Percentiles rank a stretch among this genome's conserved stretches.
Conservation (phyloP, 768 basidiomycete species). For the Leccinum imitatum region DNA sequence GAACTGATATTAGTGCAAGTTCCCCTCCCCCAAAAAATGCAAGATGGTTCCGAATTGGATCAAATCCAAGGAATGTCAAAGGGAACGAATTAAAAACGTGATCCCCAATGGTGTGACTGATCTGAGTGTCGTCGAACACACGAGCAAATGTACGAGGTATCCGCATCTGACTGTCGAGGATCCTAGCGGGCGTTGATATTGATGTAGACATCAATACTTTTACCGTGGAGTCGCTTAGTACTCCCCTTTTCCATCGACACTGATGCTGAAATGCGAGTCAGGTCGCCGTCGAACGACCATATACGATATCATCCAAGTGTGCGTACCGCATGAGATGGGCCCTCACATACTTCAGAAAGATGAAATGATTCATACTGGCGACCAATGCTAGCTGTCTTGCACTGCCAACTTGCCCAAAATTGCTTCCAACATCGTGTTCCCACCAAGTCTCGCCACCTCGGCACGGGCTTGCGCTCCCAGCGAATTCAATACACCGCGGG, state of each 20-base stretch:
- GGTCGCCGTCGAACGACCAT: background rate
- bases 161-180: no score
- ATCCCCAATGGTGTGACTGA: no score
- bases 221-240: no score
- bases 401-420: conserved; percentile 54
- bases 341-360: background rate
- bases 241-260: background rate
- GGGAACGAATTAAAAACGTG: no score
- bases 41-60: no score
- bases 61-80: no score
- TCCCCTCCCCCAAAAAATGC: no score
- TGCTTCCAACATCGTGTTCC: conserved; percentile 61
- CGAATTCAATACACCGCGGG: conserved; percentile 60
- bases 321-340: background rate
- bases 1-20: no score
- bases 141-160: no score
- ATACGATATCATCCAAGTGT: background rate
- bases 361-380: conserved; percentile 8
- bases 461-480: conserved; percentile 65
- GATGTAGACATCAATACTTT: no score
- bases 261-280: background rate
- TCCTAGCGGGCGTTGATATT: no score
- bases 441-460: conserved; percentile 78
- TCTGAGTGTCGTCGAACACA: no score
- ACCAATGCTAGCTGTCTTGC: background rate